Conservation (phyloP, 495 filamentous ascomycete species). For the Lasiosphaeris hirsuta region DNA sequence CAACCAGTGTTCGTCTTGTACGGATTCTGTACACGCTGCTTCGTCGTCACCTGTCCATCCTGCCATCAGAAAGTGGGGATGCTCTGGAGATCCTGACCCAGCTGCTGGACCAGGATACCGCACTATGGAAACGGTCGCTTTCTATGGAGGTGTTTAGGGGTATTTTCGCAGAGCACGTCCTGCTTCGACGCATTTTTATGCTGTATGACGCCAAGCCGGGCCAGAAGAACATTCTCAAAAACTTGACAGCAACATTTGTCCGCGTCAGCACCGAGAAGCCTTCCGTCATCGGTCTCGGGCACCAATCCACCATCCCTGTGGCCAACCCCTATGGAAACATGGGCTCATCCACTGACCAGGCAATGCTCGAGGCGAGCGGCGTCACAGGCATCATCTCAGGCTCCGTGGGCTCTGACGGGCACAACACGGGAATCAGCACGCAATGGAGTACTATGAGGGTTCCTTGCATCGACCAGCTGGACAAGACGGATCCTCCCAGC, state of each 20-base stretch:
- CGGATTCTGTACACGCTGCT: constrained; percentile 78
- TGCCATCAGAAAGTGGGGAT: constrained; percentile 79
- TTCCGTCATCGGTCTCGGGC: constrained; percentile 76
- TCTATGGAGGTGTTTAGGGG: constrained; percentile 89
- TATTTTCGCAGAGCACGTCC: constrained; percentile 72
- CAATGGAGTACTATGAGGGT: constrained; percentile 88
- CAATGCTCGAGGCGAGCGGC: constrained; percentile 80
- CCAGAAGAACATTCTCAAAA: constrained; percentile 71
- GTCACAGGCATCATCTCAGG: constrained; percentile 83
- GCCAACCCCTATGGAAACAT: constrained; percentile 38
- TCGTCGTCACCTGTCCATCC: constrained; percentile 67
- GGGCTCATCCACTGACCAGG: constrained; percentile 63
- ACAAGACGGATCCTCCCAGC: constrained; percentile 79
- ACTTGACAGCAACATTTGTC: constrained; percentile 79
- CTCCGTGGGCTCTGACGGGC: constrained; percentile 61
- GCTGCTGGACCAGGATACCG: constrained; percentile 78
- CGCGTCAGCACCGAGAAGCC: constrained; percentile 89
- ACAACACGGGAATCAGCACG: constrained; percentile 73
- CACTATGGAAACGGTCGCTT: constrained; percentile 78
- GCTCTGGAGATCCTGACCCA: constrained; percentile 82
- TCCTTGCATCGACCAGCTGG: constrained; percentile 88
- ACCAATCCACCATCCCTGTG: constrained; percentile 75
- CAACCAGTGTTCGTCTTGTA: constrained; percentile 75
- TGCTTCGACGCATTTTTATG: constrained; percentile 76
- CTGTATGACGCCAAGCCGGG: constrained; percentile 72